Percentiles rank a stretch among this genome's conserved stretches.
Conservation (phyloP, 805 yeast genomes). For the Schwanniomyces pseudopolymorphus region DNA sequence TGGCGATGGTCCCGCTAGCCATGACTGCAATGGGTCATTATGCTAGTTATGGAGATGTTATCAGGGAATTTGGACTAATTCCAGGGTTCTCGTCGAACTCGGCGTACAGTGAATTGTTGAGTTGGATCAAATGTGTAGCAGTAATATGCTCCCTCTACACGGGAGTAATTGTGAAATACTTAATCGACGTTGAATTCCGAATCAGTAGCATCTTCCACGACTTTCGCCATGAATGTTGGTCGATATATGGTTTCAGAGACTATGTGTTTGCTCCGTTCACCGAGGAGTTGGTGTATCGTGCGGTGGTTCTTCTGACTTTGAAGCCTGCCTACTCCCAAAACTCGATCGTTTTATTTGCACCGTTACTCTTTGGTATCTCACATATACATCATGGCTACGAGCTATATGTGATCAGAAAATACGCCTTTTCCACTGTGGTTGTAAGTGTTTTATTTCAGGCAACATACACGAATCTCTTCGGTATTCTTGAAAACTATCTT, state of each 20-base stretch:
- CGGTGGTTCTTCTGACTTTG: constrained; percentile 35
- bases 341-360: constrained; percentile 36
- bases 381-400: constrained; percentile 75
- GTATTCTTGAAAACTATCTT: constrained; percentile 59
- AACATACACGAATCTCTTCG: constrained; percentile 68
- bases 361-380: constrained; percentile 71
- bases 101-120: constrained; percentile 9
- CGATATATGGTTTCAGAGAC: constrained; percentile 51
- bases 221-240: constrained; percentile 16
- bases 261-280: constrained; percentile 71
- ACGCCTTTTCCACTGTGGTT: constrained; percentile 29
- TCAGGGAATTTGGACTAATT: constrained; percentile 29
- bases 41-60: constrained; percentile 5
- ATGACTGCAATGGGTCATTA: constrained; percentile 14
- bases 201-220: constrained; percentile 11
- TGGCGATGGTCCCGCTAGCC: constrained; percentile 29
- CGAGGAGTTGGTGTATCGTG: constrained; percentile 72
- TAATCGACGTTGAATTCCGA: constrained; percentile 6
- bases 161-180: constrained; percentile 47
- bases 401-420: constrained; percentile 25
- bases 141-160: constrained; percentile 38
- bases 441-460: constrained; percentile 51
- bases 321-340: constrained; percentile 5
- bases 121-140: constrained; percentile 10
- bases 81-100: constrained; percentile 26